phyloP scores from a whole-genome alignment of 1,284 basidiomycete species.

The Vanrija pseudolonga region DNA sequence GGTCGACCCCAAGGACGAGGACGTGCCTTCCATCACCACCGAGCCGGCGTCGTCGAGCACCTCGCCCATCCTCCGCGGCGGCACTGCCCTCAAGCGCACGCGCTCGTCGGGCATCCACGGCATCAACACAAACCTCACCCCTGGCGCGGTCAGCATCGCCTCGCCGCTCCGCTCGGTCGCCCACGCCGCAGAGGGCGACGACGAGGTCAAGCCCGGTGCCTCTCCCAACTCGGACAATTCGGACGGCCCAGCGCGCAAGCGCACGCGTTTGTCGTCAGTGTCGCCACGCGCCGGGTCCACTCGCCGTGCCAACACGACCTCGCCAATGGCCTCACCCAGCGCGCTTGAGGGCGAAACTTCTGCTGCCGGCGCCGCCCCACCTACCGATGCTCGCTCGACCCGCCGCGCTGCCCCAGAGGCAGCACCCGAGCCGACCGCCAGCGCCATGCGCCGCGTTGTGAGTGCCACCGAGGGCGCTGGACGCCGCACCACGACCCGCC shows the following conservation, averaged over 20 bases:
- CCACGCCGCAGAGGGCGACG: constrained; percentile 10
- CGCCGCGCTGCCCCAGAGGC: neutral
- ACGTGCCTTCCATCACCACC: neutral
- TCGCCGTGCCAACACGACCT: constrained; percentile 6
- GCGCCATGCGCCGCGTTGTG: constrained; percentile 15
- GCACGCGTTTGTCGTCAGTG: constrained; percentile 11
- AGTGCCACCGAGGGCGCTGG: constrained; percentile 6
- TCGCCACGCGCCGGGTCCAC: neutral
- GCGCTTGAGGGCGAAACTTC: constrained; percentile 1
- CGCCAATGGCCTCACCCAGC: constrained; percentile 6
- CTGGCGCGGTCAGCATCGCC: constrained; percentile 11
- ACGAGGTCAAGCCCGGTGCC: constrained; percentile 2
- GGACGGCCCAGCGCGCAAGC: constrained; percentile 4
- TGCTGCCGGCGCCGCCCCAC: neutral
- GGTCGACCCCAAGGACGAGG: constrained; percentile 18
- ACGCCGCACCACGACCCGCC: constrained; percentile 7
- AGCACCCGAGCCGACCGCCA: constrained; percentile 1
- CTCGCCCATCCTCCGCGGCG: neutral
- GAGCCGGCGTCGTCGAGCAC: neutral
- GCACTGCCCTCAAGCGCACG: constrained; percentile 26
- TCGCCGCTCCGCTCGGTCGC: constrained; percentile 30
- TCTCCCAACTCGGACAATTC: neutral
- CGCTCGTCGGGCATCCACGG: constrained; percentile 22
- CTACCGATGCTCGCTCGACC: neutral
- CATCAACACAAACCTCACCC: constrained; percentile 8